A percentile compares a stretch with the other conserved stretches of the same genome.
phyloP scores from a whole-genome alignment of 2,329 filamentous ascomycete species.

The Diaporthe vexans region DNA sequence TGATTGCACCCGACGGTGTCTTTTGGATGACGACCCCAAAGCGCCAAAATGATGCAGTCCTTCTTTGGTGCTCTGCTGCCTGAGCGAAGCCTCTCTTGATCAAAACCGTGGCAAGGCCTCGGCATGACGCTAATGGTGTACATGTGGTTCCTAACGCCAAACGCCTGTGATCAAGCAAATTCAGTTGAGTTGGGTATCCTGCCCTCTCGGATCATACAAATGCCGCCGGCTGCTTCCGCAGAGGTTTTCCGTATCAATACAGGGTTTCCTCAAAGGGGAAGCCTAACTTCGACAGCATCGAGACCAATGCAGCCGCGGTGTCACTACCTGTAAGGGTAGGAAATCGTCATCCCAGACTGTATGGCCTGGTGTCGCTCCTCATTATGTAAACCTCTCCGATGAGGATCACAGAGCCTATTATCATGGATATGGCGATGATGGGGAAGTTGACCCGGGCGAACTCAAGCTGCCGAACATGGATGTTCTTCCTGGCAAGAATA shows the following conservation, averaged over 20 bases:
- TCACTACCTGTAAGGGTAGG: not conserved
- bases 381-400: conserved; percentile 75
- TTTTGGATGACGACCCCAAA: not conserved
- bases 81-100: not conserved
- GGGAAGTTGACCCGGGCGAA: conserved; percentile 79
- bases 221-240: not conserved
- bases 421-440: conserved; percentile 79
- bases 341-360: conserved; percentile 47
- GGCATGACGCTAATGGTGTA: not conserved
- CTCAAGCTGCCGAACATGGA: conserved; percentile 72
- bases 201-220: not conserved
- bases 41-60: conserved; percentile 8
- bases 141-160: not conserved
- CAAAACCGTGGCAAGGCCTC: not conserved
- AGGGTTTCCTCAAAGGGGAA: not conserved
- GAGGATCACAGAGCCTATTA: conserved; percentile 72
- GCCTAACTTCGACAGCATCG: not conserved
- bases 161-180: not conserved
- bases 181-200: not conserved
- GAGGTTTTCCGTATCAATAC: not conserved
- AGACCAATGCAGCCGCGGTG: not conserved
- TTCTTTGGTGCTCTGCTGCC: not conserved
- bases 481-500: conserved; percentile 77
- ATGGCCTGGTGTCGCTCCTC: conserved; percentile 54
- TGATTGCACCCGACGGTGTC: not conserved